These are phyloP conservation scores for Leucosporidium yakuticum DNA, from an alignment of 768 basidiomycete species.

Conservation along the genomic window DNA sequence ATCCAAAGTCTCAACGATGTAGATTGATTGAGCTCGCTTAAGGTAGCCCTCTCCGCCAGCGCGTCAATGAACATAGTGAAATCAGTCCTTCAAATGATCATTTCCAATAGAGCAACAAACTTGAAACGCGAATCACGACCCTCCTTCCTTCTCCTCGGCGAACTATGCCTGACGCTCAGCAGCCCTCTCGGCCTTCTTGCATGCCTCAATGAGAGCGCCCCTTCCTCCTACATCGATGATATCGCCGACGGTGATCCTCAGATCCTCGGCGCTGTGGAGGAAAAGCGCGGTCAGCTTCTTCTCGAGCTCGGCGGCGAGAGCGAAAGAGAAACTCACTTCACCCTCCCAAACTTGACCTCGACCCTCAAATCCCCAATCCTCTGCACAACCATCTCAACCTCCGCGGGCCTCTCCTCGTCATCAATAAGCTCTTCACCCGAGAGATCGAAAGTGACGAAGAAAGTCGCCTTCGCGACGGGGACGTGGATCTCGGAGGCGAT, in stretches of 20 bases:
- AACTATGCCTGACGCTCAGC: too few relatives aligned
- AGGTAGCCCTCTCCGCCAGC: too few relatives aligned
- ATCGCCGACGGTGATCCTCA: constrained; percentile 26
- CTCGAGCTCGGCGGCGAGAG: background rate
- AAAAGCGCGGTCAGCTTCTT: background rate
- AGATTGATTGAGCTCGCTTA: too few relatives aligned
- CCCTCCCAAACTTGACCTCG: constrained; percentile 23
- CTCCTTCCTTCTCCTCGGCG: too few relatives aligned
- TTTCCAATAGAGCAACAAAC: too few relatives aligned
- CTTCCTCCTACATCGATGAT: constrained; percentile 6
- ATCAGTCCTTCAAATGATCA: too few relatives aligned
- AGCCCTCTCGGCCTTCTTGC: constrained; percentile 22
- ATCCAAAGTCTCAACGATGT: too few relatives aligned
- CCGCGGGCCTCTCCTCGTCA: background rate
- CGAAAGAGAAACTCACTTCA: constrained; percentile 19
- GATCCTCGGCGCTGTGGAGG: constrained; percentile 8
- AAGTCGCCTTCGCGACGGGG: background rate
- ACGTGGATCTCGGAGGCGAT: constrained; percentile 13
- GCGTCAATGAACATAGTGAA: too few relatives aligned
- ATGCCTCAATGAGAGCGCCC: constrained; percentile 24
- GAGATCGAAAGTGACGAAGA: constrained; percentile 25
- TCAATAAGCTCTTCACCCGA: constrained; percentile 26
- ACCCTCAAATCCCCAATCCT: constrained; percentile 18
- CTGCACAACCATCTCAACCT: constrained; percentile 10
- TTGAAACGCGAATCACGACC: too few relatives aligned